Conservation (phyloP, 2,329 filamentous ascomycete species). For the Myriosclerotinia scirpicola region DNA sequence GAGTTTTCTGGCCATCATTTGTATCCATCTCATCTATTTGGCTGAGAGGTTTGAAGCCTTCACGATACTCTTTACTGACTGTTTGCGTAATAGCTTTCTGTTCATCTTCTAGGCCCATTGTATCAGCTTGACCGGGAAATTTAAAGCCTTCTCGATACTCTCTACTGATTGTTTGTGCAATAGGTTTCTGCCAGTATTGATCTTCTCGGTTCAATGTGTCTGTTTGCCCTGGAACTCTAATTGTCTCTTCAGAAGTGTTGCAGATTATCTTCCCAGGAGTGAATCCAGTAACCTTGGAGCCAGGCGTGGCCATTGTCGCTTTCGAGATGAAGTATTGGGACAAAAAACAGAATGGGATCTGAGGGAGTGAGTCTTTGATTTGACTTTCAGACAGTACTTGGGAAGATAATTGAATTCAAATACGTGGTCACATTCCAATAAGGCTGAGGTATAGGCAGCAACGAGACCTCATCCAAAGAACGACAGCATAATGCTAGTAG, state of each 20-base stretch:
- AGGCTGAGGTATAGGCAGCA: constrained; percentile 9
- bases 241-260: background rate
- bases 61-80: background rate
- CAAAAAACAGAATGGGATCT: background rate
- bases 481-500: background rate
- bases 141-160: background rate
- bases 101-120: background rate
- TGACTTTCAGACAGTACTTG: background rate
- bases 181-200: background rate
- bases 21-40: background rate
- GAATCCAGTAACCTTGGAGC: background rate
- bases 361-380: background rate
- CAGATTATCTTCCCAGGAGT: background rate
- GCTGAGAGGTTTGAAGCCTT: background rate
- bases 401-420: background rate
- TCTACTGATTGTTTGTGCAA: background rate
- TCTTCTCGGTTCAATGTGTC: background rate
- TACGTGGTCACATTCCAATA: background rate
- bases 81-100: background rate
- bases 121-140: background rate
- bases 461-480: background rate
- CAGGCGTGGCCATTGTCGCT: background rate
- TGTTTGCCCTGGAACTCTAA: background rate
- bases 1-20: background rate
- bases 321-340: background rate